Evolutionary conservation across 129 eudicot species (phyloP).

Genomic region (Saussurea involucrata): DNA sequence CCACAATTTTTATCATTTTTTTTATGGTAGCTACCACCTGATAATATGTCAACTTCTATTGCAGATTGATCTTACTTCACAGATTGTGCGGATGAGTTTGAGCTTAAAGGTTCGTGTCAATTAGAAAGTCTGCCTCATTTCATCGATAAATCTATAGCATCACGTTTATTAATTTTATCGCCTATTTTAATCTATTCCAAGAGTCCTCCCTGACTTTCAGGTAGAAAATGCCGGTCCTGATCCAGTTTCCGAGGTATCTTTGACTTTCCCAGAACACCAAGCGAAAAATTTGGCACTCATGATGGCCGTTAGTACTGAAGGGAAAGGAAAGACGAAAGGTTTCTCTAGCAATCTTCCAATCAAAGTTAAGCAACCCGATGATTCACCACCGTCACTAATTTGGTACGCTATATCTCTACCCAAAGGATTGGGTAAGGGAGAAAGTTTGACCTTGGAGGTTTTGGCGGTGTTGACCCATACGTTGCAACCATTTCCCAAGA

Average conservation of each 20-base stretch:
- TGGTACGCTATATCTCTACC: constrained; percentile 68
- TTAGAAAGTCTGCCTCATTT: background rate
- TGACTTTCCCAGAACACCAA: constrained; percentile 76
- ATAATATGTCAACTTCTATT: constrained; percentile 17
- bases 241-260: constrained; percentile 58
- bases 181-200: background rate
- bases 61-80: constrained; percentile 91
- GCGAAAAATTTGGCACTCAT: constrained; percentile 59
- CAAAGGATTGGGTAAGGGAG: constrained; percentile 58
- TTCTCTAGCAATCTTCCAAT: constrained; percentile 45
- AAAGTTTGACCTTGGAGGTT: constrained; percentile 57
- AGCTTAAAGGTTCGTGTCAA: constrained; percentile 55
- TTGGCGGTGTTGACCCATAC: constrained; percentile 63
- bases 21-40: constrained; percentile 5
- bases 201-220: constrained; percentile 26
- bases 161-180: background rate
- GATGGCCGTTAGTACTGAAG: constrained; percentile 42
- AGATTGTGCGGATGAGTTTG: constrained; percentile 64
- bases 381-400: constrained; percentile 62
- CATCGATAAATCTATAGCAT: background rate
- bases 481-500: constrained; percentile 78
- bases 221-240: constrained; percentile 68
- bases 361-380: constrained; percentile 43
- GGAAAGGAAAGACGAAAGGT: constrained; percentile 60
- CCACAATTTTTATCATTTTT: background rate